phyloP scores from a whole-genome alignment of 2,329 filamentous ascomycete species.

The Colletotrichum agaves region DNA sequence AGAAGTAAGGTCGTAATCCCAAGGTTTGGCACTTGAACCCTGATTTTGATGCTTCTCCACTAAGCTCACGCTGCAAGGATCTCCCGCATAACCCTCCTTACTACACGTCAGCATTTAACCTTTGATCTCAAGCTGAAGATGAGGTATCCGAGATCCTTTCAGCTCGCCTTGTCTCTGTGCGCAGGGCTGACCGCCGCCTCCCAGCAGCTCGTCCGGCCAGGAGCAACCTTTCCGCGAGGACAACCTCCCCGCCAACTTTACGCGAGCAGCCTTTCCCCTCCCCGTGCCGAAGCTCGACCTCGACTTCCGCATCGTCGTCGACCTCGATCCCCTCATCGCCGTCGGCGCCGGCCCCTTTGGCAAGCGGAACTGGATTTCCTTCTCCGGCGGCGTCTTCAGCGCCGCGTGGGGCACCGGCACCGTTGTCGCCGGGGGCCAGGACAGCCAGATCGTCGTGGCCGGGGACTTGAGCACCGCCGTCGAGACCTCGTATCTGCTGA shows the following conservation, averaged over 20 bases:
- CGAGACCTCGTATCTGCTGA: conserved; percentile 61
- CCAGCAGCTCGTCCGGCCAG: neutral
- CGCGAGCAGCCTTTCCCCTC: conserved; percentile 55
- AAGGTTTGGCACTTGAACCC: neutral
- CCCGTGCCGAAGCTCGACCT: conserved; percentile 59
- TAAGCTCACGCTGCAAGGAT: conserved; percentile 5
- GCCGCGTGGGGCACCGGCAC: conserved; percentile 61
- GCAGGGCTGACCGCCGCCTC: neutral
- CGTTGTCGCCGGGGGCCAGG: conserved; percentile 54
- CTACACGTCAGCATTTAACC: neutral
- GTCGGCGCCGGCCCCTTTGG: conserved; percentile 53
- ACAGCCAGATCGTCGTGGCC: conserved; percentile 46
- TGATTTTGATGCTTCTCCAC: neutral
- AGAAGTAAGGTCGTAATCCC: neutral
- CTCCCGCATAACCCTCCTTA: neutral
- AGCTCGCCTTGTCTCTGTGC: neutral
- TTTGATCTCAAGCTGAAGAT: neutral
- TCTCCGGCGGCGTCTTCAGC: conserved; percentile 58
- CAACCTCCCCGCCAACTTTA: conserved; percentile 46
- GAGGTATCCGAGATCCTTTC: conserved; percentile 22
- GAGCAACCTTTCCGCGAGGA: conserved; percentile 21
- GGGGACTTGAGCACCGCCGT: conserved; percentile 46
- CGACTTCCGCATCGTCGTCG: conserved; percentile 62
- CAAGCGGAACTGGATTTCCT: conserved; percentile 61
- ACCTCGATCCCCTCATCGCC: conserved; percentile 54